These are phyloP conservation scores for Hymenoscyphus fructigenus DNA, from an alignment of 2,329 filamentous ascomycete genomes.

Conservation along the genomic window DNA sequence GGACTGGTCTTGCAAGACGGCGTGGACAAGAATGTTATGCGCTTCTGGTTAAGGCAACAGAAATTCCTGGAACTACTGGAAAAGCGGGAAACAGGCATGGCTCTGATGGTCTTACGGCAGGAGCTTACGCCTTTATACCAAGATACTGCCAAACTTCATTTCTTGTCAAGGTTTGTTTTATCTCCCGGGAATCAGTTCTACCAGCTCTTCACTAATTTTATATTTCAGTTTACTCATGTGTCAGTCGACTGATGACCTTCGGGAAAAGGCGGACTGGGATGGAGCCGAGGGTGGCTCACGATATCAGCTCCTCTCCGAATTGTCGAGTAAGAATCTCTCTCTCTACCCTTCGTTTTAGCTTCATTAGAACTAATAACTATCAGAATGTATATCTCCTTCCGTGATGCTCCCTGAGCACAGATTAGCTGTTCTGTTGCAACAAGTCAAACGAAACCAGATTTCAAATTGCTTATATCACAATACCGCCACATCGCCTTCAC, in stretches of 20 bases:
- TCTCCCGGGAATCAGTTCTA: not conserved
- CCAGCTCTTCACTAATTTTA: slow-evolving; percentile 10
- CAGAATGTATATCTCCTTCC: slow-evolving; percentile 88
- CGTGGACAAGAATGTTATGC: slow-evolving; percentile 76
- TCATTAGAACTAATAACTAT: not conserved
- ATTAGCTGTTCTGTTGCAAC: slow-evolving; percentile 74
- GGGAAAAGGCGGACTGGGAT: slow-evolving; percentile 78
- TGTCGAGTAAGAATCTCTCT: slow-evolving; percentile 66
- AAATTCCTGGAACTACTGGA: slow-evolving; percentile 93
- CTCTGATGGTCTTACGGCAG: slow-evolving; percentile 78
- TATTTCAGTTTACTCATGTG: slow-evolving; percentile 79
- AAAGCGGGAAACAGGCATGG: slow-evolving; percentile 66
- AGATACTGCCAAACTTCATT: slow-evolving; percentile 74
- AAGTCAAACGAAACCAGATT: slow-evolving; percentile 83
- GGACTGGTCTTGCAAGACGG: slow-evolving; percentile 74
- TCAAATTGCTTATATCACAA: slow-evolving; percentile 87
- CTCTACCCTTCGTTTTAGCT: not conserved
- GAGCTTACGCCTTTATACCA: slow-evolving; percentile 86
- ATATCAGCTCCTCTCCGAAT: slow-evolving; percentile 69
- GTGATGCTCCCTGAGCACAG: slow-evolving; percentile 96
- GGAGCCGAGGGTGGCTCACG: slow-evolving; percentile 75
- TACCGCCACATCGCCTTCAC: slow-evolving; percentile 70
- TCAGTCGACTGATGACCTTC: slow-evolving; percentile 72
- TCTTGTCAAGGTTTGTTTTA: slow-evolving; percentile 64
- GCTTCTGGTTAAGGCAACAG: slow-evolving; percentile 86